Evolutionary conservation across 2,329 filamentous ascomycete genomes (phyloP), one percentile per base, ranked within the genome.

Genomic region (Monascus ruber): DNA sequence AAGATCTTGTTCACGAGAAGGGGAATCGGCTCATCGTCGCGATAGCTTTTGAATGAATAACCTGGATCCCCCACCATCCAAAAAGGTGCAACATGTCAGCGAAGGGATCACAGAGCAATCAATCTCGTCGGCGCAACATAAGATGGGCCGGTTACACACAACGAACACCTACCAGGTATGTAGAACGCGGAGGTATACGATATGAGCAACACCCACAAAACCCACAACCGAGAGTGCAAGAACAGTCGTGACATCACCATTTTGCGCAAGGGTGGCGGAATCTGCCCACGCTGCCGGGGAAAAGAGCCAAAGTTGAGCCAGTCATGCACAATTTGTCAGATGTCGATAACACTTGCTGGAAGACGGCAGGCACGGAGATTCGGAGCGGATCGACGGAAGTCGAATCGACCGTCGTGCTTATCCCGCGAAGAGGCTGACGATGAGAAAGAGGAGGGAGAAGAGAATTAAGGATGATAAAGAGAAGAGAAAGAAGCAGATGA

Each of bases 1-100:
- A 88, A 93, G 52, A 88, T 80, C 62, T 94, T 94, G 68, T 94
- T 94, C 47, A 91, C 83, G 40, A 89, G 78, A n/a, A 94, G 71
- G 1, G 86, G 85, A 31, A 94, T 82, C 7, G 77, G 70, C 50
- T 93, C 83, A 58, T 77, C 75, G 47, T 87, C 76, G 48, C 72
- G 73, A 59, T 93, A 93, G 54, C 77, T 85, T 56, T 80, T 83
- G 55, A 88, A 79, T 5, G 86, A 93, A 72, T 83, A 91, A 49
- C 86, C 86, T 83, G 32, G 26, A 72, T 47, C 36, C 26, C n/a
- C 25, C 47, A 17, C 17, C 17, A 17, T 3, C 17, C 2, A 17
- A 17, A 17, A 17, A 17, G 17, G 17, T 17, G 17, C 17, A 17
- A 17, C 17, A 17, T 17, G 17, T 17, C 17, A 17, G 38, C 47